phyloP scores from a whole-genome alignment of 306 rosid species.

The Vigna reflexopilosa region DNA sequence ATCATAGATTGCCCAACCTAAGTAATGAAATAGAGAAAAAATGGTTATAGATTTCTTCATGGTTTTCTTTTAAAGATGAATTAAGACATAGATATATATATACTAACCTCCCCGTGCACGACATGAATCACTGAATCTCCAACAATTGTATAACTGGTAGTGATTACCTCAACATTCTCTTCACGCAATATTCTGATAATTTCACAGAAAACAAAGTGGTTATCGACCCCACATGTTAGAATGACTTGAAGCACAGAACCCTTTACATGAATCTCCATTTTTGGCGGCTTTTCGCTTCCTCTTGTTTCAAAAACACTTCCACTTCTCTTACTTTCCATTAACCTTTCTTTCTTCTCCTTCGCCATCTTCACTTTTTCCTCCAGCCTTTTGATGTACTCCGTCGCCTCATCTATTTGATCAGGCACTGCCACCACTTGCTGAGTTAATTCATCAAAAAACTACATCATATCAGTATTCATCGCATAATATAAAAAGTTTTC shows the following conservation, averaged over 20 bases:
- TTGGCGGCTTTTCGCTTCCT: slow-evolving; percentile 46
- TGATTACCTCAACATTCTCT: slow-evolving; percentile 56
- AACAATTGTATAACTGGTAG: slow-evolving; percentile 47
- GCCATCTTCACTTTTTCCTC: slow-evolving; percentile 55
- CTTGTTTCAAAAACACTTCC: background rate
- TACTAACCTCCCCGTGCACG: slow-evolving; percentile 68
- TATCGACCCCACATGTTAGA: slow-evolving; percentile 53
- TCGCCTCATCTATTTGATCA: slow-evolving; percentile 68
- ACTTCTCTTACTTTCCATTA: slow-evolving; percentile 21
- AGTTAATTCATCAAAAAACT: background rate
- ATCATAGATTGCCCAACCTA: slow-evolving; percentile 23
- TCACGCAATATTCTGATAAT: slow-evolving; percentile 62
- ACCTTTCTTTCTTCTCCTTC: slow-evolving; percentile 53
- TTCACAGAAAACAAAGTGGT: slow-evolving; percentile 57
- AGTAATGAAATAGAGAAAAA: background rate
- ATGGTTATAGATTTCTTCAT: background rate
- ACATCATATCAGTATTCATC: background rate
- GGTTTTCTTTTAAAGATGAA: background rate
- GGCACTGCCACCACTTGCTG: slow-evolving; percentile 57
- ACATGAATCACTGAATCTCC: slow-evolving; percentile 44
- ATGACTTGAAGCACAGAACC: slow-evolving; percentile 60
- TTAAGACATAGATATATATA: background rate
- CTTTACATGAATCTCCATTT: slow-evolving; percentile 59
- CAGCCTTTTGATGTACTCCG: slow-evolving; percentile 55
- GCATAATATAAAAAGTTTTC: background rate